Base-by-base conservation (phyloP, 306 rosid species). In the Vachellia pachyceras region DNA sequence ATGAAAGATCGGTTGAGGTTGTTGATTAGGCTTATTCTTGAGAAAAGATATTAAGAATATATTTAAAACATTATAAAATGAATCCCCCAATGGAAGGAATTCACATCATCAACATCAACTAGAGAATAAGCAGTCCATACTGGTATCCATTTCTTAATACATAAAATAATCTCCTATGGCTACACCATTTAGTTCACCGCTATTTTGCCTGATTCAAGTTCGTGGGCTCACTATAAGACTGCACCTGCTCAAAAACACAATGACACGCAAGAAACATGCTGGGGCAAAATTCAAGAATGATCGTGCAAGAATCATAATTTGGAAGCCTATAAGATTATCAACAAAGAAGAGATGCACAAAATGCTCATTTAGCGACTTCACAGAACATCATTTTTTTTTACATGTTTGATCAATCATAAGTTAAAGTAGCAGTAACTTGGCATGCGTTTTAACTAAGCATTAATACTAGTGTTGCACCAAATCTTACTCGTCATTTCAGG, bases 11-110 rank as follows among this genome's bases (percentile, higher is more conserved):
- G 42, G 49, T 58, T 74, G 64, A 77, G 54, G 41, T 58, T 60
- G 52, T 61, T 68, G 61, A n/a, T 55, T 41, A 75, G 54, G 44
- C 79, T 41, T 40, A 6, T 58, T 33, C 65, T 69, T 12, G 52
- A 68, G 66, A 75, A 79, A 40, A 78, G 46, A 35, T 50, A 69
- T 63, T 41, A 75, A 50, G 58, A 60, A 60, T 33, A 49, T 74
- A 39, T 37, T 73, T 58, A 17, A 70, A 76, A 69, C 39, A 47
- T n/a, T 10, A 22, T 9, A 22, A 23, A 3, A 22, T 23, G 36
- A 58, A 58, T 58, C 65, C 65, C 33, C 6, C 36, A 10, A 10
- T 1, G 1, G 36, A 23, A 22, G 15, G 65, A 23, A 23, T 58
- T 3, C 65, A 23, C 15, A 58, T 20, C 10, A 58, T 20, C 65